phyloP scores from a whole-genome alignment of 192 early-diverging fungal genomes.

The Rhizophagus clarus region DNA sequence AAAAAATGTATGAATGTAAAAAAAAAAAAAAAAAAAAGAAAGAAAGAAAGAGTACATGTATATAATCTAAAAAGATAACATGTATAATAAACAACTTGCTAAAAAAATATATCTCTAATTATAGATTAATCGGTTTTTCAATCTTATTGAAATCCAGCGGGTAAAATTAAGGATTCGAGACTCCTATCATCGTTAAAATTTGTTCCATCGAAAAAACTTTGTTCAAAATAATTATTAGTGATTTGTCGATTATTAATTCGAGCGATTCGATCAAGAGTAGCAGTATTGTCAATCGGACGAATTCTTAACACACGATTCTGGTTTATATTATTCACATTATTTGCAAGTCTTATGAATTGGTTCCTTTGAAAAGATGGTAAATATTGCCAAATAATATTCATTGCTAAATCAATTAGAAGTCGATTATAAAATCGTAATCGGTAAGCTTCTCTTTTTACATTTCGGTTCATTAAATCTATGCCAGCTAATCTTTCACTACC shows the following conservation, averaged over 20 bases:
- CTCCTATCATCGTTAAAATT: too few species aligned
- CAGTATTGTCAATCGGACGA: not conserved
- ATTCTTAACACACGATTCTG: not conserved
- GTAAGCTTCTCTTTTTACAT: not conserved
- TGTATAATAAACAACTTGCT: too few species aligned
- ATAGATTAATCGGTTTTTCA: too few species aligned
- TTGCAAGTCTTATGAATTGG: too few species aligned
- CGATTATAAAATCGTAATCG: not conserved
- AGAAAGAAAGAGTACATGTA: too few species aligned
- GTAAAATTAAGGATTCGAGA: too few species aligned
- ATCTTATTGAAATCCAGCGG: too few species aligned
- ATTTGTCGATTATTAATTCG: not conserved
- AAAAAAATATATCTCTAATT: too few species aligned
- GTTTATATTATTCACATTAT: too few species aligned
- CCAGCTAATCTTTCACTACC: not conserved
- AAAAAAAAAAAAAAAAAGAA: too few species aligned
- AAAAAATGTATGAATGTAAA: too few species aligned
- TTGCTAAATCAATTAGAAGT: not conserved
- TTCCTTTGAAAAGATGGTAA: not conserved
- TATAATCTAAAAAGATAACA: too few species aligned
- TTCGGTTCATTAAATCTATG: not conserved
- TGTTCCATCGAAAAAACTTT: not conserved
- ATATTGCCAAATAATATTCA: not conserved
- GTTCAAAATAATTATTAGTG: not conserved
- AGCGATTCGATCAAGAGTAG: not conserved